Evolutionary conservation across 2,329 filamentous ascomycete species (phyloP), one percentile per base, ranked within the genome.

Genomic region (Colletotrichum scovillei): DNA sequence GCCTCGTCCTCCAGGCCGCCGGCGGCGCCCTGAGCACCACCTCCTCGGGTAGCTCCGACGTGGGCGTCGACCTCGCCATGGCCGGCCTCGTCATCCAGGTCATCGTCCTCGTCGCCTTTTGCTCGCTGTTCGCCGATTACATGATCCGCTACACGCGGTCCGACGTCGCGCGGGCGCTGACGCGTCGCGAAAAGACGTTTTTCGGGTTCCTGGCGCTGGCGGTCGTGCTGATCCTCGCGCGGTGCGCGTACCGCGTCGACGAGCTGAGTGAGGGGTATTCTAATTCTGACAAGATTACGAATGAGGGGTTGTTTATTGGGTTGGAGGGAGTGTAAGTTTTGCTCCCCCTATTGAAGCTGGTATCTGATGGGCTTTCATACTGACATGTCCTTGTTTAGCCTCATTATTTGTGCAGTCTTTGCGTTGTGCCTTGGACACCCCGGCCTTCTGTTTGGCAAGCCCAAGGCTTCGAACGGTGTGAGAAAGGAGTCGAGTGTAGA

Each of bases 181-280:
- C 26, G 0, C 76, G 77, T 0, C 79, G 83, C 14, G 72, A 82
- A 75, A 78, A 78, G 6, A 8, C 81, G n/a, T 92, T 92, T 78
- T 82, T 91, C 14, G 76, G 80, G 2, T 89, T 87, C 57, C 81
- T 92, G 12, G 79, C 82, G 1, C 77, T 89, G 1, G 88, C 90
- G 0, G 90, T 91, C 3, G 63, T 91, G 3, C 83, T 88, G 56
- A 91, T 93, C 75, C 87, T 93, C 52, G 86, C 88, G 4, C 85
- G 92, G 19, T 92, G 88, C 75, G 85, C 88, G 11, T 93, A 91
- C 79, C 86, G 92, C 67, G 90, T 92, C 55, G 89, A 90, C 11
- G 92, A 94, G 81, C 80, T 93, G 73, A 89, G 87, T 74, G 83
- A 91, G 52, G 92, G 92, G 1, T 93, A 91, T 83, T 77, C 5